Conservation (phyloP, 257 asterid genomes). For the Petrea volubilis region DNA sequence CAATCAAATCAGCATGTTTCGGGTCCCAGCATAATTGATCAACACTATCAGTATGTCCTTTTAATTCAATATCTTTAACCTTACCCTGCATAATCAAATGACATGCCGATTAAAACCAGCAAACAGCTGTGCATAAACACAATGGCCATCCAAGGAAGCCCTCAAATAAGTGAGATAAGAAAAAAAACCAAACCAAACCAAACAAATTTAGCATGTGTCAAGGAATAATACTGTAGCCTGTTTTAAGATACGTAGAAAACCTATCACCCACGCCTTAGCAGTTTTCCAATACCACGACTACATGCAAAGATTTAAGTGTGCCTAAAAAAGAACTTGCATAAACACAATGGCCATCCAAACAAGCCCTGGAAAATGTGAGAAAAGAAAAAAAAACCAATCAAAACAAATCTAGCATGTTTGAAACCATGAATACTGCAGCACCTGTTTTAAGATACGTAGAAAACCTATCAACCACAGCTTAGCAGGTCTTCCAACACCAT, state of each 20-base stretch:
- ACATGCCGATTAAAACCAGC: background rate
- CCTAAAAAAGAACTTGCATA: slow-evolving; percentile 14
- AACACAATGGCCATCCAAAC: background rate
- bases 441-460: background rate
- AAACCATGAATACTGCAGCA: background rate
- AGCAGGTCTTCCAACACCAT: background rate
- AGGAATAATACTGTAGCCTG: background rate
- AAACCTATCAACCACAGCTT: background rate
- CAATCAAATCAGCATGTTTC: slow-evolving; percentile 90
- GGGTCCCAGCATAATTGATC: slow-evolving; percentile 99
- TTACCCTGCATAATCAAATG: slow-evolving; percentile 58
- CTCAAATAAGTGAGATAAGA: background rate
- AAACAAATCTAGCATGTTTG: background rate
- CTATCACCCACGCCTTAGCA: background rate
- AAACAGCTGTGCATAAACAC: background rate
- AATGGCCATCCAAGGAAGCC: slow-evolving; percentile 2
- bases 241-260: background rate
- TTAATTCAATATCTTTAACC: slow-evolving; percentile 87
- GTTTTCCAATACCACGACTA: background rate
- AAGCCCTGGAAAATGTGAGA: background rate
- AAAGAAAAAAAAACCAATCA: background rate
- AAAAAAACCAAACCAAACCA: background rate
- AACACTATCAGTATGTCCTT: slow-evolving; percentile 95
- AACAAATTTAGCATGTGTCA: background rate
- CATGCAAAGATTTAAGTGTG: too few species aligned